Evolutionary conservation across 768 basidiomycete genomes (phyloP), one percentile per base, ranked within the genome.

Genomic region (Termitomyces sp.): DNA sequence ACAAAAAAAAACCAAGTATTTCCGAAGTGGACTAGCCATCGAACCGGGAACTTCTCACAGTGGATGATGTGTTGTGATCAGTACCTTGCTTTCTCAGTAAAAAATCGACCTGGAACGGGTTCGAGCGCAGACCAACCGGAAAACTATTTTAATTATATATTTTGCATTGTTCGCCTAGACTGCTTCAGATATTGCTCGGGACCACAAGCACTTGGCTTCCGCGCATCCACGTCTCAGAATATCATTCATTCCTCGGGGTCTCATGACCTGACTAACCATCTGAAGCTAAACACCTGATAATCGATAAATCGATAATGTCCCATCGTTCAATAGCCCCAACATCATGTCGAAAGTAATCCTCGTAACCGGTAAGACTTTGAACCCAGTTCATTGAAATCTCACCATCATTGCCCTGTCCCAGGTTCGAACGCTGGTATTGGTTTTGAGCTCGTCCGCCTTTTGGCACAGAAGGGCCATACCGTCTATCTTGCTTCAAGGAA

Each of bases 341-440:
- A n/a, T 33, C 8, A 55, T 55, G 54, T 22, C 44, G 24, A 66
- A 63, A 61, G 58, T 66, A 47, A 65, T 66, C 13, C 61, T 66
- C 48, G 65, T 66, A 13, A 66, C 65, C 31, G 65, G 65, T 58
- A 48, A 56, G 47, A 4, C 9, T 2, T 15, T 12, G 24, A 16
- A 1, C n/a, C 27, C 27, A 30, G 20, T 24, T 18, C 18, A 24
- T 58, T 20, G 5, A 15, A 20, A 22, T 37, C 18, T 20, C 11
- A 12, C 24, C 39, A 6, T 54, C 42, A 47, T 52, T 34, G 20
- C 15, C 30, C 42, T 12, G 6, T 57, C 13, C 6, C n/a, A 78
- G 76, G 77, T 51, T 71, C 74, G 34, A 79, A 79, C 63, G 63
- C 76, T 53, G 79, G 79, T 2, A 80, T 81, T 27, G 78, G 79